Evolutionary conservation across 768 basidiomycete species (phyloP), one percentile per base, ranked within the genome.

Genomic region (Boletus speciosus): DNA sequence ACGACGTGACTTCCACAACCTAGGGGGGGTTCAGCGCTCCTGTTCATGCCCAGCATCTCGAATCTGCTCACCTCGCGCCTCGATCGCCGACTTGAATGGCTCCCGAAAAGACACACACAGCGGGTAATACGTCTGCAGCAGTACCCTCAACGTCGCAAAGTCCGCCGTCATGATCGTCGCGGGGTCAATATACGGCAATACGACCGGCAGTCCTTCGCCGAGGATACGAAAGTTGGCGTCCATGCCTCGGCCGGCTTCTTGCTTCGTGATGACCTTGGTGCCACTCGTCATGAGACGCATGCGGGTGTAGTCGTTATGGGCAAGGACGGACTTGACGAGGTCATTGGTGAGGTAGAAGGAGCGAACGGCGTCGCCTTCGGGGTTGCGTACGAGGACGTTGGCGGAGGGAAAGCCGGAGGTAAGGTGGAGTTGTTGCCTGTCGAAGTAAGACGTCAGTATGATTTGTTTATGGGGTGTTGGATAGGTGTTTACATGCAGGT

Each of bases 271-370:
- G 12, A 93, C 85, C 70, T 97, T 96, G 38, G 94, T 93, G 19
- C 97, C 97, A n/a, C 90, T 88, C 14, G 90, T 85, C 62, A 94
- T 86, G 49, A 99, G 82, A 2, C 97, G 85, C 51, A 98, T 79
- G 27, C 86, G 84, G 29, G 81, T 80, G 67, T 87, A 95, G 66
- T 92, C 85, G 67, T 98, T 99, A 66, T 85, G 74, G 49, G 76
- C 64, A 52, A 98, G 79, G 56, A 98, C 76, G n/a, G 77, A 71
- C 70, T 90, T 92, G 66, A 96, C 88, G 61, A 90, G 74, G 61
- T 85, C 81, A 65, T 95, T 97, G 52, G 87, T 84, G 55, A 98
- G 76, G 76, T 98, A 98, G 44, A 98, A 77, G 8, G 89, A 88
- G 38, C 93, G 86, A 29, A 82, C 81, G 11, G 83, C 76, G 34